phyloP scores from a whole-genome alignment of 1,284 basidiomycete genomes.

The Microbotryum intermedium region DNA sequence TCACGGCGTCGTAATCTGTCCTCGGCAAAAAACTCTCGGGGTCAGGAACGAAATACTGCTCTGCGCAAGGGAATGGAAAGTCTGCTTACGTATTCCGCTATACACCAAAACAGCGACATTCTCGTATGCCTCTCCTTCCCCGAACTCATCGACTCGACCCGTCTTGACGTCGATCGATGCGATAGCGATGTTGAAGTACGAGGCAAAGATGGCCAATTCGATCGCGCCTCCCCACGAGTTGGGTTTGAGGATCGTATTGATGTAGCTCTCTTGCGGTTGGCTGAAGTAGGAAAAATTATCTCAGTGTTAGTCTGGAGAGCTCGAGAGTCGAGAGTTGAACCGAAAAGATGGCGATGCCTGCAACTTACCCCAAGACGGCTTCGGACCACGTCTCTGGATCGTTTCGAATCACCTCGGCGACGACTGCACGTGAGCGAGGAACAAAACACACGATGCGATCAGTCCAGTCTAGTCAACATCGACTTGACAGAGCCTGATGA shows the following conservation, averaged over 20 bases:
- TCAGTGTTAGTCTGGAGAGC: background rate
- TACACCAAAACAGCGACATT: conserved; percentile 65
- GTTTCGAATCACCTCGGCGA: conserved; percentile 64
- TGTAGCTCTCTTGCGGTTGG: conserved; percentile 58
- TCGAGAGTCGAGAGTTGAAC: no score
- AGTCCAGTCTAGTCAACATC: no score
- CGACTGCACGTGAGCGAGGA: conserved; percentile 47
- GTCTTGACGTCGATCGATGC: conserved; percentile 83
- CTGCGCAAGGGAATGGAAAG: background rate
- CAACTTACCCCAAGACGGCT: conserved; percentile 72
- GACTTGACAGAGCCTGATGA: no score
- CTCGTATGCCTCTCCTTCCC: conserved; percentile 45
- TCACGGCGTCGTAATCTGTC: conserved; percentile 65
- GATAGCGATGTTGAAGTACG: conserved; percentile 74
- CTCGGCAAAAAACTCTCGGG: background rate
- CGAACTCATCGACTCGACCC: conserved; percentile 76
- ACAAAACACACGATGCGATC: no score
- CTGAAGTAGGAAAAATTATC: background rate
- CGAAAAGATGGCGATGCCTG: no score
- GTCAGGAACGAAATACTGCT: background rate
- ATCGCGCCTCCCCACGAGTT: conserved; percentile 89
- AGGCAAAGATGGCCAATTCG: conserved; percentile 57
- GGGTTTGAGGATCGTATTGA: conserved; percentile 65
- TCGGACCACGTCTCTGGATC: conserved; percentile 68
- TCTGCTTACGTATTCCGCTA: conserved; percentile 64